These are phyloP conservation scores for Saitoella complicata DNA, from an alignment of 805 yeast species.

Conservation along the genomic window DNA sequence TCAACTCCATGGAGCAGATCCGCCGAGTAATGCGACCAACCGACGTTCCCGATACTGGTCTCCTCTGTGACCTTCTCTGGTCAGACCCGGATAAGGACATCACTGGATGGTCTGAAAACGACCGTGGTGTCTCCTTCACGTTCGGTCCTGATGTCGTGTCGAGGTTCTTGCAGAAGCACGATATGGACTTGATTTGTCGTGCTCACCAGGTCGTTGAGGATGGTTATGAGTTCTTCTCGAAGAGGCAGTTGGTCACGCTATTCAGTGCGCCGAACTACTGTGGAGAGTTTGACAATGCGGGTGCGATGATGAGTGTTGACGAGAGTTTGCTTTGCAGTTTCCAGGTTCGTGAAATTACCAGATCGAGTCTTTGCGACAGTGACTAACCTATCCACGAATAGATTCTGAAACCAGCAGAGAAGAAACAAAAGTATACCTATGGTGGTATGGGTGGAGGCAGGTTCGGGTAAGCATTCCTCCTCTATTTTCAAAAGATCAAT, in stretches of 20 bases:
- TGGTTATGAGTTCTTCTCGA: constrained; percentile 93
- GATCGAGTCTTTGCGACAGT: neutral
- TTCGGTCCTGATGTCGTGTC: constrained; percentile 99
- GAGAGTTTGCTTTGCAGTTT: constrained; percentile 90
- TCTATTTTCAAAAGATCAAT: neutral
- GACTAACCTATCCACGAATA: constrained; percentile 37
- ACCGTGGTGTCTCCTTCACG: constrained; percentile 97
- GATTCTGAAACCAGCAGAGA: constrained; percentile 94
- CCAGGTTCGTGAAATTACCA: constrained; percentile 17
- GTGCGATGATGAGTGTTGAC: constrained; percentile 99
- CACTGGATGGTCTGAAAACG: constrained; percentile 98
- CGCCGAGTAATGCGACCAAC: constrained; percentile 99
- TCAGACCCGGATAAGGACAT: constrained; percentile 97
- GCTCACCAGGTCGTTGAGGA: constrained; percentile 99
- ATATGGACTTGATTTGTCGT: constrained; percentile 93
- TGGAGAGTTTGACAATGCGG: constrained; percentile 98
- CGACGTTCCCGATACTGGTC: constrained; percentile 87
- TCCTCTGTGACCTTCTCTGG: constrained; percentile 92
- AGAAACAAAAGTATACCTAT: constrained; percentile 56
- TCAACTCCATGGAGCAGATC: constrained; percentile 95
- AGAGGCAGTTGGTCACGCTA: constrained; percentile 87
- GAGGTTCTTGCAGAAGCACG: constrained; percentile 89
- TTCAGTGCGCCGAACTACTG: constrained; percentile 90
- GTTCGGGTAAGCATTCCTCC: neutral
- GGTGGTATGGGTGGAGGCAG: constrained; percentile 18